Evolutionary conservation across 768 basidiomycete genomes (phyloP).

Genomic region (Boletus reticuloceps): DNA sequence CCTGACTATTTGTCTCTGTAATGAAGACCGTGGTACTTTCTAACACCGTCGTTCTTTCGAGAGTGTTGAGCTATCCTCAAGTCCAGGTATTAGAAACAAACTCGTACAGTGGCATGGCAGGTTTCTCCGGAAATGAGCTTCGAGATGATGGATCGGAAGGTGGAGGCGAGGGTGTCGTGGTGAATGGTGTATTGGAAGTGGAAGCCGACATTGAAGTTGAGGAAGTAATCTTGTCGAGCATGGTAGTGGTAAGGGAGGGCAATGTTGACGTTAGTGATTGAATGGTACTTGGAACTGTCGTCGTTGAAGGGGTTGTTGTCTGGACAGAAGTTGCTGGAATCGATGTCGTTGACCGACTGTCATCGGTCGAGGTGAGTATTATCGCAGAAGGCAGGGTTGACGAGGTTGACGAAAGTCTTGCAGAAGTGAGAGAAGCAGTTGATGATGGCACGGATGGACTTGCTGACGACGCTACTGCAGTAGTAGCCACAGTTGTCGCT

Average conservation of each 20-base stretch:
- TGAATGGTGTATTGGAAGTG: conserved; percentile 12
- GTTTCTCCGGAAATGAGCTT: neutral
- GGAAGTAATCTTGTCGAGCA: conserved; percentile 3
- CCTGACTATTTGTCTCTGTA: conserved; percentile 58
- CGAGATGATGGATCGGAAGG: conserved; percentile 6
- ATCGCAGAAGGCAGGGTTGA: conserved; percentile 15
- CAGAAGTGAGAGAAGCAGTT: conserved; percentile 6
- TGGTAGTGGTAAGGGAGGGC: conserved; percentile 4
- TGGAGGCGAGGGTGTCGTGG: conserved; percentile 7
- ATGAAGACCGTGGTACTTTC: conserved; percentile 49
- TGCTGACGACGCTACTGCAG: conserved; percentile 9
- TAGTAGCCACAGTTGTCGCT: conserved; percentile 6
- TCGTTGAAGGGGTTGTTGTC: conserved; percentile 19
- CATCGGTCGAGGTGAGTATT: conserved; percentile 15
- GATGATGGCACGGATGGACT: conserved; percentile 12
- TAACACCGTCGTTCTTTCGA: conserved; percentile 49
- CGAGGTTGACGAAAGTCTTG: conserved; percentile 1
- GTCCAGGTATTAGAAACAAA: conserved; percentile 10
- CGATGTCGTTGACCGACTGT: conserved; percentile 19
- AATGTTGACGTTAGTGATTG: conserved; percentile 10
- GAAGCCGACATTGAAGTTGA: conserved; percentile 18
- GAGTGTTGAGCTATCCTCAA: conserved; percentile 10
- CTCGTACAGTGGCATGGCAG: conserved; percentile 24
- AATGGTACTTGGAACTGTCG: conserved; percentile 6
- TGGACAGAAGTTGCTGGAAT: conserved; percentile 18